Conservation (phyloP, 441 rosid species). For the Flueggea neowawraea region DNA sequence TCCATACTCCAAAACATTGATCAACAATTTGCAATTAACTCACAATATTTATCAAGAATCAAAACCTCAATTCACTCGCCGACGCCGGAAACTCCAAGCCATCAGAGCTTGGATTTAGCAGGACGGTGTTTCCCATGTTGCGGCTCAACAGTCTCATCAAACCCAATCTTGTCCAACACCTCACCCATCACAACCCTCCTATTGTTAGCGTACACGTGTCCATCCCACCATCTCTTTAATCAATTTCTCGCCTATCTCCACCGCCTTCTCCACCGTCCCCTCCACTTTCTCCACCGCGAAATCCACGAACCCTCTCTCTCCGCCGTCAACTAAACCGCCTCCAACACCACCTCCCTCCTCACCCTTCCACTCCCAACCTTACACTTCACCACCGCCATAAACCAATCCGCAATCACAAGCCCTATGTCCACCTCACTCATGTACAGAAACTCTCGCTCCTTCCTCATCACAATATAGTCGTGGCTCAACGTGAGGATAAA, state of each 20-base stretch:
- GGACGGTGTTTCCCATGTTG: no score
- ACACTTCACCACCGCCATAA: constrained; percentile 28
- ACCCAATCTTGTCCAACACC: constrained; percentile 26
- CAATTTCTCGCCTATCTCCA: constrained; percentile 37
- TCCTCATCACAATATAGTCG: constrained; percentile 62
- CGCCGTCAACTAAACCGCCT: constrained; percentile 55
- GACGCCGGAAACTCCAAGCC: no score
- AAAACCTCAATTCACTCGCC: no score
- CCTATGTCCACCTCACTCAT: constrained; percentile 70
- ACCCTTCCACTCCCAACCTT: constrained; percentile 37
- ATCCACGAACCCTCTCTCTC: constrained; percentile 37
- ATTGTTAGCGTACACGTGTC: constrained; percentile 47
- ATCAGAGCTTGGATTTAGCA: no score
- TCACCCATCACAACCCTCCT: constrained; percentile 29
- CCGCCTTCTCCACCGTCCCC: constrained; percentile 48
- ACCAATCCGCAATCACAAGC: constrained; percentile 33
- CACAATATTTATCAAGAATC: no score
- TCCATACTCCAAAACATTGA: no score
- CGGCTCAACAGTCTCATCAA: constrained; percentile 12
- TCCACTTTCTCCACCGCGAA: constrained; percentile 32
- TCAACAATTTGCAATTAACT: no score
- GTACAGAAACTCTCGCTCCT: constrained; percentile 63
- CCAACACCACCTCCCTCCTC: constrained; percentile 39
- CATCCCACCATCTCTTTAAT: constrained; percentile 28
- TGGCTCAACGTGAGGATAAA: constrained; percentile 50